Evolutionary conservation across 768 basidiomycete genomes (phyloP), one percentile per base, ranked within the genome.

Genomic region (Tubosaeta sp.): DNA sequence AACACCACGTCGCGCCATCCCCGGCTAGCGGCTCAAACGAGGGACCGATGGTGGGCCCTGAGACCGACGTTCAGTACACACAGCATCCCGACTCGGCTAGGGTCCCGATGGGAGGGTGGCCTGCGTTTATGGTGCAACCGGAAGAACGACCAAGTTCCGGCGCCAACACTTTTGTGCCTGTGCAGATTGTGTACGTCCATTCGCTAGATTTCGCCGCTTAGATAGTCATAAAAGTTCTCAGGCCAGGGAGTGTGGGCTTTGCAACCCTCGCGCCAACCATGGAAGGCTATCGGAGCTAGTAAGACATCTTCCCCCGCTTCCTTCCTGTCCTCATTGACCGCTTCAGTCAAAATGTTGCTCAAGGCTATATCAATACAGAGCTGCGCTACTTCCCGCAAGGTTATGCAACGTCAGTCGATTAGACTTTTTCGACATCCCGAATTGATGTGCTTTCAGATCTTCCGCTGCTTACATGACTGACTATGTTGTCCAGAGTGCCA

Each of bases 401-500:
- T 18, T 52, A 55, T 18, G 5, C 49, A 16, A 36, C 41, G 63
- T 65, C 22, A 52, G 63, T 54, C 19, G 6, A 46, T 48, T n/a
- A 0, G 10, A 8, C 38, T n/a, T 18, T 14, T 39, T 24, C 38
- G 24, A 36, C 34, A 18, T 22, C 21, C 18, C 8, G 14, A n/a
- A 5, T 31, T 57, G 46, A 65, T 25, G 12, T 24, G 24, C 21
- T 42, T 43, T 12, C 38, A 53, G 53, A 38, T 35, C 43, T 21
- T 35, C 13, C 24, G 16, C 16, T 44, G 6, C 44, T 18, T 53
- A 58, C 25, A 40, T 54, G 53, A 6, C 48, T 19, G 18, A n/a
- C 43, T 54, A 53, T 44, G 27, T 22, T 18, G 25, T 32, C 14
- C 45, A 19, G 12, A 40, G 30, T 12, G 36, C 42, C 44, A 22